Base-by-base conservation (phyloP, 2,329 filamentous ascomycete species). In the Aspergillus sclerotialis region DNA sequence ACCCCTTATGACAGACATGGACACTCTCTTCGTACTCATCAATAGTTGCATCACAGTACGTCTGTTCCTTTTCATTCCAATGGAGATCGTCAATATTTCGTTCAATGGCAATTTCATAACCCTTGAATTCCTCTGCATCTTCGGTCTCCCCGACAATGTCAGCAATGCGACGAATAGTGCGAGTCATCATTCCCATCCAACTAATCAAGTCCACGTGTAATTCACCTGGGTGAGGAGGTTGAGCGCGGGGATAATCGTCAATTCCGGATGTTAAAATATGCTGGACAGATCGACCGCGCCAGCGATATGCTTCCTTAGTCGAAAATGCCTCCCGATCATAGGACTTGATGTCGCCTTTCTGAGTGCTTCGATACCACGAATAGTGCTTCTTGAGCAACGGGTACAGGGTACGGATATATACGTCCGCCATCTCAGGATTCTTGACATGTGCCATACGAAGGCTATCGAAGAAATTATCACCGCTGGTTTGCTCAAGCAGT, bases 141-240 rank as follows among this genome's bases (percentile, higher is more conserved):
- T 94, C 88, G 0, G 66, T 63, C 45, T 88, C 75, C 30, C 76
- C 80, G n/a, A 96, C 73, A 16, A 79, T 76, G 29, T 76, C 68
- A 1, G 88, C 86, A 48, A 95, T 84, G 47, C 82, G 84, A 50
- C 79, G 74, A 35, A 98, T 76, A n/a, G 84, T 82, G 45, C 82
- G 80, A 26, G 85, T 82, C 86, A 95, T 94, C 68, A 95, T 78
- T n/a, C 90, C 92, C 65, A 98, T 84, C 92, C 92, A 98, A 33
- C 85, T 85, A 60, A 98, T 84, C 35, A 96, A 72, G 62, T 98
- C 92, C 18, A 93, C 81, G 59, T 98, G 90, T 32, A 98, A 75
- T 75, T 98, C 92, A 52, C 87, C 90, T 0, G 92, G 90, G 59
- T 95, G 89, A 16, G 92, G 92, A 10, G 92, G 89, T 61, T 94